Evolutionary conservation across 805 yeast species (phyloP), one percentile per base, ranked within the genome.

Genomic region (Wickerhamomyces alni): DNA sequence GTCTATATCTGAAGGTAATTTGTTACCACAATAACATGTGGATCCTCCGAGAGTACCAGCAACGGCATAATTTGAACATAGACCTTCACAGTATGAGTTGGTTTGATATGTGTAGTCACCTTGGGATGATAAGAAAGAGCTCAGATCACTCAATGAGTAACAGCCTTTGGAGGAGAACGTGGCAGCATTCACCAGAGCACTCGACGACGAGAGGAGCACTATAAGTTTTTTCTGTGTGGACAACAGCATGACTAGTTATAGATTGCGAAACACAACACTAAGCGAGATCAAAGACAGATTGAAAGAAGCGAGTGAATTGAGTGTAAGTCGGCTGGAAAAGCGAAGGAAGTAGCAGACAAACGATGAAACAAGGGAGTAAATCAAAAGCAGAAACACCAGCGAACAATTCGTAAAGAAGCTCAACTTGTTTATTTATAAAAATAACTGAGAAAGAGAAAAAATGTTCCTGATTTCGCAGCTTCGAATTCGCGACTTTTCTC

Each of bases 11-110:
- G 59, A 39, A 4, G 77, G 68, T 3, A 67, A 53, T 1, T 63
- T 44, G 50, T 70, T 62, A 21, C 91, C 91, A 59, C 95, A 85
- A 52, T 72, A 82, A 58, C 95, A 85, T 16, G 59, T 57, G 19
- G 66, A 51, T 8, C 87, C 86, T 37, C 68, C 59, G 11, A 69
- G 56, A 26, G 76, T 55, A 4, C 82, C 88, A 31, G 72, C 72
- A 16, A 70, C 66, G 17, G 65, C 61, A 51, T 60, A 64, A 8
- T 72, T 38, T 40, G 60, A 49, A 61, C 96, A 82, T 45, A 66
- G 63, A 8, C 52, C 47, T 42, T 67, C 63, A 58, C 93, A 82
- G 52, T 74, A 63, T 8, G 72, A 65, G 15, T 77, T 71, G 8
- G 87, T 70, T 61, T 84, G 89, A 55, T 63, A 82, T 2, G 58